Base-by-base conservation (phyloP, 108 stramenopile species). In the Fistulifera solaris region DNA sequence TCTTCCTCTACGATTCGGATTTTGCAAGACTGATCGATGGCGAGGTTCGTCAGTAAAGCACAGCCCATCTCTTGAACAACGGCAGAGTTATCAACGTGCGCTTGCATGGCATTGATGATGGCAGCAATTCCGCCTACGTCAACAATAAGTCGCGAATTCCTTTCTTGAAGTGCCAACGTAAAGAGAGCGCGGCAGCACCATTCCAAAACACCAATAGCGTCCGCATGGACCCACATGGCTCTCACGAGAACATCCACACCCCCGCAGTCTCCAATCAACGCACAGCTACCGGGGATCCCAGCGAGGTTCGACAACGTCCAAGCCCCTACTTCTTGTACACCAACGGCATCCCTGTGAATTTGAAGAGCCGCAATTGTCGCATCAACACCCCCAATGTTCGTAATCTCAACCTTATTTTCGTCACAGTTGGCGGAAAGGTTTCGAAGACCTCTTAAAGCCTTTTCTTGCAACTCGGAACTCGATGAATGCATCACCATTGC, bases 61-160 rank as follows among this genome's bases (percentile, higher is more conserved):
- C 87, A 88, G 8, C 80, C 80, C 52, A 75, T 70, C 55, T 83
- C 86, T 62, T 87, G 86, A n/a, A 87, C 65, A 14, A 66, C 39
- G 2, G 71, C 53, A 0, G 66, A 63, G 21, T 21, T 17, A 18
- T 76, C 72, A 1, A 56, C 63, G 50, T 83, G 79, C 12, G 48
- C 67, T 62, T 80, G 77, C 86, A 87, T 87, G 24, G 81, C 72
- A 27, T 53, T 71, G 17, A 87, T 72, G 27, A 78, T 61, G 2
- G 67, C 77, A 1, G 70, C 52, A 26, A 87, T 81, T 1, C 76
- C 81, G 15, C 72, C 74, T 13, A 76, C 79, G 47, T 69, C 67
- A 1, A 70, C 28, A 22, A 78, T 56, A 18, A 51, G 19, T 12
- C 27, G 28, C 48, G 52, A 48, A 40, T 72, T 65, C 22, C 54